Evolutionary conservation across 73 alveolate species (phyloP), one percentile per base, ranked within the genome.

Genomic region (Paramecium bursaria): DNA sequence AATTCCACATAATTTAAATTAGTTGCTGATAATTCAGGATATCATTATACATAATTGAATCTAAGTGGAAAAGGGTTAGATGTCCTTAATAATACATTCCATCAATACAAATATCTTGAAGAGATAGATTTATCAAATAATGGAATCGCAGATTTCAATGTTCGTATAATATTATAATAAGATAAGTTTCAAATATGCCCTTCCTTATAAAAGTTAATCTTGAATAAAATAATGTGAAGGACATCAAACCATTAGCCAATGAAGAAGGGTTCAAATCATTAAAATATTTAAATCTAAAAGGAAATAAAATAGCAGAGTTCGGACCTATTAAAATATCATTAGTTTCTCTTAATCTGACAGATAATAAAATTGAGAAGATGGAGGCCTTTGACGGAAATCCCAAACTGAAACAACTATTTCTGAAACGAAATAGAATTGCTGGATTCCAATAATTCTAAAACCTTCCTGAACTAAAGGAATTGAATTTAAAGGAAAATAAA

Each of bases 371-470:
- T 29, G 88, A 75, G 10, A 75, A 75, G 50, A 75, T 75, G 88
- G 88, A 75, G 30, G 50, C 77, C 7, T 75, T 75, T 75, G 88
- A 75, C 22, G 88, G 88, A 19, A 55, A 50, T 35, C 77, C 73
- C 1, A 50, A 55, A 51, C 50, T 75, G 19, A 75, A 46, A 44
- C 23, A 50, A 50, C 60, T 75, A 0, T 55, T 29, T 7, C 46
- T 75, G 31, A 75, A 61, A 27, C 48, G 77, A 15, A 75, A 75
- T 30, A 75, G 60, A 75, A 75, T 75, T 0, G 46, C 50, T 10
- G 48, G 77, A 2, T 31, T 61, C 10, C 21, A 52, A 4, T 50
- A 75, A 33, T 50, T 75, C 25, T 46, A 33, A 17, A 75, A 50
- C 31, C 29, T 75, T 27, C 88, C 88, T 10, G 74, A 75, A 52